A percentile compares a stretch with the other conserved stretches of the same genome.
Evolutionary conservation across 352 stramenopile genomes (phyloP).

Genomic region (Phytopythium boreale): DNA sequence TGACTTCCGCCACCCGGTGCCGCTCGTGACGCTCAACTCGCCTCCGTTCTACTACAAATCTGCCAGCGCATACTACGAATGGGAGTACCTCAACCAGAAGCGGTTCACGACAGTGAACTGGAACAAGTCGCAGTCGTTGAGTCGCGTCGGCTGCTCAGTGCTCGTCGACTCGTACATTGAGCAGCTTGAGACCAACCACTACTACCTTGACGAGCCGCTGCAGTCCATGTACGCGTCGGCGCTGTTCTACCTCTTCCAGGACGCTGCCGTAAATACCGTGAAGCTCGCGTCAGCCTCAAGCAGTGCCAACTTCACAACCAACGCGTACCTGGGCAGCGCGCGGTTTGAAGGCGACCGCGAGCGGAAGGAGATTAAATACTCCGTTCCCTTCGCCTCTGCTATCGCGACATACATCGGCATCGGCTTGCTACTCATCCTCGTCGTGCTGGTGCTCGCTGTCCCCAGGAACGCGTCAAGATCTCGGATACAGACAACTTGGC

Average conservation of each 20-base stretch:
- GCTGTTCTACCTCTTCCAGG: slow-evolving; percentile 50
- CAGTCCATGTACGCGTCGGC: slow-evolving; percentile 48
- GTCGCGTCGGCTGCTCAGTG: slow-evolving; percentile 29
- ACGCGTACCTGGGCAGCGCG: slow-evolving; percentile 19
- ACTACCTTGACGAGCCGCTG: slow-evolving; percentile 40
- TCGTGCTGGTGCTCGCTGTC: slow-evolving; percentile 20
- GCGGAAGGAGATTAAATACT: slow-evolving; percentile 46
- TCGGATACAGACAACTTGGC: slow-evolving; percentile 27
- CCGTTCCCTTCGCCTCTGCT: slow-evolving; percentile 30
- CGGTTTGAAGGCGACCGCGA: slow-evolving; percentile 34
- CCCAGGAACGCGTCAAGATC: slow-evolving; percentile 32
- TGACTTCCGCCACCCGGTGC: slow-evolving; percentile 23
- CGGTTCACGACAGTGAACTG: slow-evolving; percentile 6
- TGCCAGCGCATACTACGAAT: slow-evolving; percentile 18
- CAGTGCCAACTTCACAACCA: slow-evolving; percentile 8
- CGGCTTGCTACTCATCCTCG: slow-evolving; percentile 24
- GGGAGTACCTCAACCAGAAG: slow-evolving; percentile 21
- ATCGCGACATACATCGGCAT: slow-evolving; percentile 43
- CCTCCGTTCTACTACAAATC: slow-evolving; percentile 20
- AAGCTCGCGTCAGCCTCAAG: slow-evolving; percentile 2
- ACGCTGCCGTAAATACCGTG: slow-evolving; percentile 32
- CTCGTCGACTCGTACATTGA: slow-evolving; percentile 48
- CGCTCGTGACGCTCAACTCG: slow-evolving; percentile 26
- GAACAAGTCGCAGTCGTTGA: slow-evolving; percentile 14
- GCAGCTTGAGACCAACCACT: slow-evolving; percentile 41